Conservation (phyloP, 352 stramenopile genomes). For the Globisporangium okanoganense region DNA sequence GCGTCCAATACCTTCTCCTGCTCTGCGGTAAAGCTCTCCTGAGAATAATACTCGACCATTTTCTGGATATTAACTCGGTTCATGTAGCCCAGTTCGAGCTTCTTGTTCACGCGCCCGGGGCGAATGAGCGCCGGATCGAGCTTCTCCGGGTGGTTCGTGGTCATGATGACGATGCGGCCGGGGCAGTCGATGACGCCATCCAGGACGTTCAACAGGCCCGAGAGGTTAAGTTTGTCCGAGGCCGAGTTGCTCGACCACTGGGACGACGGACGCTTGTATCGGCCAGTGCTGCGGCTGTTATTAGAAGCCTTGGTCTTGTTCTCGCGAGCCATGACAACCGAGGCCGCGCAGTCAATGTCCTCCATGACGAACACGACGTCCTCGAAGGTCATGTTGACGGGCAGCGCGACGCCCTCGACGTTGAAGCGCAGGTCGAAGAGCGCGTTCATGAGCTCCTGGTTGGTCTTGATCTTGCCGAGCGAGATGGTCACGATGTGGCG, state of each 20-base stretch:
- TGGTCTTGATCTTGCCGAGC: conserved; percentile 75
- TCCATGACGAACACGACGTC: conserved; percentile 92
- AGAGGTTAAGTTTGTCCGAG: conserved; percentile 75
- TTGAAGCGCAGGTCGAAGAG: conserved; percentile 75
- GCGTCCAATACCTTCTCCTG: conserved; percentile 18
- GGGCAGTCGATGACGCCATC: conserved; percentile 90
- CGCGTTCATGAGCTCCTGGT: conserved; percentile 79
- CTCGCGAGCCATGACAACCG: conserved; percentile 56
- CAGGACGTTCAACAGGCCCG: conserved; percentile 86
- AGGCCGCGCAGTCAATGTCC: conserved; percentile 82
- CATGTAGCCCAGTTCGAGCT: conserved; percentile 73
- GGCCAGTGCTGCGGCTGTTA: not conserved
- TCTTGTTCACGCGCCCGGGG: conserved; percentile 88
- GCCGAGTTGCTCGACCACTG: conserved; percentile 20
- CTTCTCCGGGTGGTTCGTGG: conserved; percentile 91
- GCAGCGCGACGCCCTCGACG: conserved; percentile 57
- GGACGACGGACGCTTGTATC: conserved; percentile 2
- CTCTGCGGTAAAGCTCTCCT: conserved; percentile 21
- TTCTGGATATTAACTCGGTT: conserved; percentile 27
- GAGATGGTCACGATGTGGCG: conserved; percentile 77
- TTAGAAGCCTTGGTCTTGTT: conserved; percentile 3
- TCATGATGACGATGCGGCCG: conserved; percentile 91
- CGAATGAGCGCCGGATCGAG: conserved; percentile 90
- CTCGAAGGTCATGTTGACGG: conserved; percentile 66
- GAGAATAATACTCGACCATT: conserved; percentile 79